phyloP scores from a whole-genome alignment of 73 alveolate genomes.

The Uronychia setigera region DNA sequence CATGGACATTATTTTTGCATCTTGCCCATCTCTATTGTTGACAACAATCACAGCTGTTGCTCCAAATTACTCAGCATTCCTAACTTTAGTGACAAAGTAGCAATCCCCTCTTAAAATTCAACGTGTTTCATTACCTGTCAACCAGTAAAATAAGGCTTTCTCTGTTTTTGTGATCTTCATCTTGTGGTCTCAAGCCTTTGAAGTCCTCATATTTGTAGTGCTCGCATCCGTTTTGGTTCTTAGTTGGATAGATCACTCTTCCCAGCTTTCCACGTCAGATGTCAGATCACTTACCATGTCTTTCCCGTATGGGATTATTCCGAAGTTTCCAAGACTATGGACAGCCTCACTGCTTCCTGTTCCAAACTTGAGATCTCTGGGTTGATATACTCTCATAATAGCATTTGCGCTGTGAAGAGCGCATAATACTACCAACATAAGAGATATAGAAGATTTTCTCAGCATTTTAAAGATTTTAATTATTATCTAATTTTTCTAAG shows the following conservation, averaged over 20 bases:
- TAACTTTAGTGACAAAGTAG: conserved; percentile 79
- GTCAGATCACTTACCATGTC: neutral
- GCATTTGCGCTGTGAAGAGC: neutral
- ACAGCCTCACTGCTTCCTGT: neutral
- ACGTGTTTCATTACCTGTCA: conserved; percentile 5
- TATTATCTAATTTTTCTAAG: conserved; percentile 37
- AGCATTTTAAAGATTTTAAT: neutral
- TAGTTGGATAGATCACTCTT: conserved; percentile 21
- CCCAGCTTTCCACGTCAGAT: conserved; percentile 30
- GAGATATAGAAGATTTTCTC: no score
- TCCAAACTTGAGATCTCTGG: neutral
- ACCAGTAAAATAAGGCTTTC: conserved; percentile 42
- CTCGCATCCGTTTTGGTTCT: conserved; percentile 43
- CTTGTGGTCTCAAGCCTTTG: conserved; percentile 54
- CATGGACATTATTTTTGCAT: conserved; percentile 67
- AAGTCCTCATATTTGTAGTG: conserved; percentile 10
- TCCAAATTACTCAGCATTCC: conserved; percentile 82
- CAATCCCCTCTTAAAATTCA: conserved; percentile 67
- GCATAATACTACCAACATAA: no score
- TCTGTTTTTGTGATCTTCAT: conserved; percentile 20
- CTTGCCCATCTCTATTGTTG: conserved; percentile 40
- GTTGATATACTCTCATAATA: neutral
- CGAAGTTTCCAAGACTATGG: conserved; percentile 36
- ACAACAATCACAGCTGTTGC: conserved; percentile 75
- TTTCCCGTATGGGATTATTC: conserved; percentile 60